Conservation (phyloP, 257 asterid species). For the Buddleja alternifolia region DNA sequence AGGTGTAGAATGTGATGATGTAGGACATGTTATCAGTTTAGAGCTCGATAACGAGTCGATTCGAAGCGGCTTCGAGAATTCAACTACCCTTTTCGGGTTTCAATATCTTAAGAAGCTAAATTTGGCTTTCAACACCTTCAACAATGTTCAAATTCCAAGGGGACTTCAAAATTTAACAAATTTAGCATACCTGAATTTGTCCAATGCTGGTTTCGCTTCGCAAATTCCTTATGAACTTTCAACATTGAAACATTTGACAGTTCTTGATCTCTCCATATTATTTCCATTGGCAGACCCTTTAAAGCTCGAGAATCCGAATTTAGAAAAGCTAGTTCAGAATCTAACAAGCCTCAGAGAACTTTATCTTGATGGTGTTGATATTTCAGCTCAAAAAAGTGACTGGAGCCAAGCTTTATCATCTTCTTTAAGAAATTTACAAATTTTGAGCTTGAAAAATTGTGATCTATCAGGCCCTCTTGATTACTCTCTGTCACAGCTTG, state of each 20-base stretch:
- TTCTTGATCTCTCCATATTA: constrained; percentile 51
- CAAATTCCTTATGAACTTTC: constrained; percentile 49
- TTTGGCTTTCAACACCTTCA: constrained; percentile 50
- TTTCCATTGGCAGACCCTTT: constrained; percentile 21
- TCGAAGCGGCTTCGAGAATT: constrained; percentile 38
- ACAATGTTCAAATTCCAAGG: constrained; percentile 38
- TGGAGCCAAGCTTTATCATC: constrained; percentile 49
- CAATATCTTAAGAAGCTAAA: constrained; percentile 46
- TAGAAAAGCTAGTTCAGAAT: constrained; percentile 46
- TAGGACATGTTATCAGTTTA: constrained; percentile 50
- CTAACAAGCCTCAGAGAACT: constrained; percentile 44
- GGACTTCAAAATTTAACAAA: constrained; percentile 41
- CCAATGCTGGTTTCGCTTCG: constrained; percentile 57
- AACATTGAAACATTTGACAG: constrained; percentile 32
- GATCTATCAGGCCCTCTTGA: constrained; percentile 43
- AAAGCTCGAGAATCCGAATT: constrained; percentile 51
- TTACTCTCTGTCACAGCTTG: constrained; percentile 43
- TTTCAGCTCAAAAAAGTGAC: constrained; percentile 39
- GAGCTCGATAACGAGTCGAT: constrained; percentile 46
- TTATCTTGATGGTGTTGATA: constrained; percentile 52
- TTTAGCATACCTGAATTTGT: constrained; percentile 53
- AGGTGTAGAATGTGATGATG: constrained; percentile 55
- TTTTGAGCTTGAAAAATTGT: constrained; percentile 54
- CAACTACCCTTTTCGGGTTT: constrained; percentile 46
- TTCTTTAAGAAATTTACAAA: constrained; percentile 39